Evolutionary conservation across 108 stramenopile genomes (phyloP).

Genomic region (Phaeodactylum tricornutum): DNA sequence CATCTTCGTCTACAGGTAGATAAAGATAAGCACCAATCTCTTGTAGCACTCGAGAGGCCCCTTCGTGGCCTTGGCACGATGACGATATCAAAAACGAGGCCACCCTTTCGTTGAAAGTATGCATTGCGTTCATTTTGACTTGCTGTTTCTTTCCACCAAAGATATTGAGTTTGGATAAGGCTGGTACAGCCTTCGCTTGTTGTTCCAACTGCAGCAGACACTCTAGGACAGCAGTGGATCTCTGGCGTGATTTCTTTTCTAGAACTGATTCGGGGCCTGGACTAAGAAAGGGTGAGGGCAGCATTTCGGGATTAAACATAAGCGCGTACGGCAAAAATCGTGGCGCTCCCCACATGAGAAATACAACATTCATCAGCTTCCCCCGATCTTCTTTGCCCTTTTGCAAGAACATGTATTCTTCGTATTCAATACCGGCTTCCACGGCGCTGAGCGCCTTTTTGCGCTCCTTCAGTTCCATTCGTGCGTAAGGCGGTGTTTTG

Average conservation of each 20-base stretch:
- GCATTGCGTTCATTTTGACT: slow-evolving; percentile 9
- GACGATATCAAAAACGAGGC: neutral
- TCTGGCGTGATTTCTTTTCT: slow-evolving; percentile 35
- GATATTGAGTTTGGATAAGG: slow-evolving; percentile 60
- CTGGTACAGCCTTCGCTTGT: slow-evolving; percentile 45
- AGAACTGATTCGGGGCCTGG: slow-evolving; percentile 23
- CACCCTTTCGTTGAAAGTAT: neutral
- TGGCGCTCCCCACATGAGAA: slow-evolving; percentile 55
- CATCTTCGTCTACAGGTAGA: neutral
- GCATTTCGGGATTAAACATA: slow-evolving; percentile 70
- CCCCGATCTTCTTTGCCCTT: slow-evolving; percentile 69
- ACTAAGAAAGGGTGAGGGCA: slow-evolving; percentile 57
- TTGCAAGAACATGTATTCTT: slow-evolving; percentile 58
- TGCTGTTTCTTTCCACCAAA: slow-evolving; percentile 49
- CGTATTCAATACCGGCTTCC: slow-evolving; percentile 38
- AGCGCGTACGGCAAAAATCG: slow-evolving; percentile 66
- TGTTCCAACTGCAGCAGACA: slow-evolving; percentile 57
- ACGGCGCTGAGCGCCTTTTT: slow-evolving; percentile 9
- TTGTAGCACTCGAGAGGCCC: neutral
- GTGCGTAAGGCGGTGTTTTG: slow-evolving; percentile 6
- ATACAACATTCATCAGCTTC: slow-evolving; percentile 50
- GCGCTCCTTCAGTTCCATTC: slow-evolving; percentile 20
- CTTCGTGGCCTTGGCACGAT: neutral
- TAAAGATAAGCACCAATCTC: neutral
- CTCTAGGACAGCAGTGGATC: slow-evolving; percentile 60